A percentile compares a stretch with the other conserved stretches of the same genome.
These are phyloP conservation scores for Dipodascopsis tothii DNA, from an alignment of 805 yeast genomes.

Conservation along the genomic window DNA sequence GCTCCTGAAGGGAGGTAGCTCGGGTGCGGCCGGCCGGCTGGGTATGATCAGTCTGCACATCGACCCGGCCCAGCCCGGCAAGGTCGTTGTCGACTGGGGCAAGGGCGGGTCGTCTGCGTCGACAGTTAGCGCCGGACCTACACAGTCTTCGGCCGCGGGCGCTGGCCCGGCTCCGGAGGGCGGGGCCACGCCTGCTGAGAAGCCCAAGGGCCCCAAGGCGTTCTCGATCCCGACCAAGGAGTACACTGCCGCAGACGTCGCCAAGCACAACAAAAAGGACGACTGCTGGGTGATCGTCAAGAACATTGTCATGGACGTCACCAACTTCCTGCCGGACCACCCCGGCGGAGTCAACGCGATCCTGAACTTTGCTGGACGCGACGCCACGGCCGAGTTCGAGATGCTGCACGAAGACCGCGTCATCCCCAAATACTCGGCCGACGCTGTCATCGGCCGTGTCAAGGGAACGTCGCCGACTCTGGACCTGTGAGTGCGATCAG, in stretches of 20 bases:
- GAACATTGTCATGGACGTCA: conserved; percentile 59
- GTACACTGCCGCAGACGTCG: conserved; percentile 39
- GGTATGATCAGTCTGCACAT: conserved; percentile 39
- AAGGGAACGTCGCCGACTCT: conserved; percentile 42
- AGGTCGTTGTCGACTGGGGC: conserved; percentile 24
- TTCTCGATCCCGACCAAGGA: conserved; percentile 44
- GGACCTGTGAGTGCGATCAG: conserved; percentile 31
- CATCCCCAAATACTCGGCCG: conserved; percentile 42
- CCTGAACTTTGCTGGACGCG: conserved; percentile 72
- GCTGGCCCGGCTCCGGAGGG: conserved; percentile 11
- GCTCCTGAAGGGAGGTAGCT: conserved; percentile 27
- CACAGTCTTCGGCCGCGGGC: conserved; percentile 3
- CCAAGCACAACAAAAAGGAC: conserved; percentile 42
- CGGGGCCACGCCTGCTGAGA: conserved; percentile 7
- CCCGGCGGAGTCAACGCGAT: conserved; percentile 61
- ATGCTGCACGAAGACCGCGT: conserved; percentile 55
- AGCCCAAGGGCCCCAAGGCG: conserved; percentile 7
- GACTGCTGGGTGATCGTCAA: conserved; percentile 69
- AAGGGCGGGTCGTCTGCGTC: conserved; percentile 9
- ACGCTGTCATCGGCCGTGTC: conserved; percentile 45
- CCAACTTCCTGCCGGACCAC: conserved; percentile 49
- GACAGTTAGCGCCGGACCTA: conserved; percentile 1
- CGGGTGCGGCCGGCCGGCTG: conserved; percentile 35
- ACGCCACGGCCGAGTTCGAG: conserved; percentile 62
- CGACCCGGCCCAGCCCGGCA: conserved; percentile 24